Evolutionary conservation across 2,329 filamentous ascomycete species (phyloP).

Genomic region (Colletotrichum scovillei): DNA sequence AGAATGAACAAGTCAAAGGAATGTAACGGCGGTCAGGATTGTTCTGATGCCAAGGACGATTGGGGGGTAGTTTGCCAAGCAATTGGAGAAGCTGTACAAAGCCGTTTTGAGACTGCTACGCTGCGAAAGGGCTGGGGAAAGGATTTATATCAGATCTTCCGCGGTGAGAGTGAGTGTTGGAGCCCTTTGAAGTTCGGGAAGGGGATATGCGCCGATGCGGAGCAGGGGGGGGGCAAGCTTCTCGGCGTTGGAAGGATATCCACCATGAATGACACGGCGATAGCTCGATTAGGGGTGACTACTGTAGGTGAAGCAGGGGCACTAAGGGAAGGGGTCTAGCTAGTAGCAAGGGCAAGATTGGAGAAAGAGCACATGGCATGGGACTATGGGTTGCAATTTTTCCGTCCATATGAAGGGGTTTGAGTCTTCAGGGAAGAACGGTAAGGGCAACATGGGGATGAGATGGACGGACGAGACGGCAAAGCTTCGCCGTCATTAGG

Average conservation of each 20-base stretch:
- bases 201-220: not conserved
- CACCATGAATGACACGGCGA: slow-evolving; percentile 19
- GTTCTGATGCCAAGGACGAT: slow-evolving; percentile 11
- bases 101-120: not conserved
- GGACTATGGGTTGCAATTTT: slow-evolving; percentile 15
- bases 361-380: slow-evolving; percentile 9
- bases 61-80: slow-evolving; percentile 13
- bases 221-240: not conserved
- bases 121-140: slow-evolving; percentile 11
- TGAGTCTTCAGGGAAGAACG: not conserved
- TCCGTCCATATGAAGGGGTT: slow-evolving; percentile 27
- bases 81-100: slow-evolving; percentile 6
- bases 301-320: slow-evolving; percentile 16
- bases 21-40: not conserved
- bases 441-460: not conserved
- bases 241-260: not conserved
- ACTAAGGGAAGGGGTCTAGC: slow-evolving; percentile 10
- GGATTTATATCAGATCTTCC: slow-evolving; percentile 28
- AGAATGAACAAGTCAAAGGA: not conserved
- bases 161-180: not conserved
- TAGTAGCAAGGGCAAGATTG: not conserved
- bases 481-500: not conserved
- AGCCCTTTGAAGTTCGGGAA: not conserved
- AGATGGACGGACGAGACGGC: not conserved
- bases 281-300: not conserved